phyloP scores from a whole-genome alignment of 306 rosid species.

The Quillaja saponaria region DNA sequence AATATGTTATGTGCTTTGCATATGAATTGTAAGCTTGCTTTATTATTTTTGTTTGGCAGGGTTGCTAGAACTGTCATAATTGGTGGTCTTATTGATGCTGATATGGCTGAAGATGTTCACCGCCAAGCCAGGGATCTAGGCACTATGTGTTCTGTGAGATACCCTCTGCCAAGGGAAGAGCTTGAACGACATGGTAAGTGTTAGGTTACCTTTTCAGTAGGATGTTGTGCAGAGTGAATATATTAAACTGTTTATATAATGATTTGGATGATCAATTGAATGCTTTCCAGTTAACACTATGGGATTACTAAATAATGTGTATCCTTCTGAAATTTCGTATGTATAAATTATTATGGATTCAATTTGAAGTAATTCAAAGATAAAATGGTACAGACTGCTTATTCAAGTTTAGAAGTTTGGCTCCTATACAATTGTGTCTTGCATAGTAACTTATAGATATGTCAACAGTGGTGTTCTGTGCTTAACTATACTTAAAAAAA shows the following conservation, averaged over 20 bases:
- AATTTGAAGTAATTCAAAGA: too few species aligned
- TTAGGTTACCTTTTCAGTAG: slow-evolving; percentile 20
- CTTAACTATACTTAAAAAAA: too few species aligned
- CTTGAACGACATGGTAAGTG: slow-evolving; percentile 66
- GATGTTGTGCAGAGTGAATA: background rate
- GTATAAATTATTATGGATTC: too few species aligned
- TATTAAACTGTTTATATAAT: slow-evolving; percentile 21
- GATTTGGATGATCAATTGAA: too few species aligned
- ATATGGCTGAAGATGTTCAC: slow-evolving; percentile 79
- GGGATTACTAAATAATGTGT: background rate
- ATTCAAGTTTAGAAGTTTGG: too few species aligned
- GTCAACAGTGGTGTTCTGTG: too few species aligned
- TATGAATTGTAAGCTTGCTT: slow-evolving; percentile 21
- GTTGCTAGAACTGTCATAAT: slow-evolving; percentile 88
- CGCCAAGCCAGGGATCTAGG: slow-evolving; percentile 65
- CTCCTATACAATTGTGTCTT: too few species aligned
- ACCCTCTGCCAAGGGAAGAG: slow-evolving; percentile 79
- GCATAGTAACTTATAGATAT: too few species aligned
- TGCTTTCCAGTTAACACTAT: too few species aligned
- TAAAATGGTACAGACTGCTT: too few species aligned
- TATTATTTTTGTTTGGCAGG: slow-evolving; percentile 49
- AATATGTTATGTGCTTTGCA: too few species aligned
- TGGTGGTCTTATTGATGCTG: slow-evolving; percentile 73
- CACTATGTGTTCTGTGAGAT: slow-evolving; percentile 65
- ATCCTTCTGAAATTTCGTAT: too few species aligned